A percentile compares a stretch with the other conserved stretches of the same genome.
phyloP scores from a whole-genome alignment of 441 rosid species.

The Corymbia calophylla region DNA sequence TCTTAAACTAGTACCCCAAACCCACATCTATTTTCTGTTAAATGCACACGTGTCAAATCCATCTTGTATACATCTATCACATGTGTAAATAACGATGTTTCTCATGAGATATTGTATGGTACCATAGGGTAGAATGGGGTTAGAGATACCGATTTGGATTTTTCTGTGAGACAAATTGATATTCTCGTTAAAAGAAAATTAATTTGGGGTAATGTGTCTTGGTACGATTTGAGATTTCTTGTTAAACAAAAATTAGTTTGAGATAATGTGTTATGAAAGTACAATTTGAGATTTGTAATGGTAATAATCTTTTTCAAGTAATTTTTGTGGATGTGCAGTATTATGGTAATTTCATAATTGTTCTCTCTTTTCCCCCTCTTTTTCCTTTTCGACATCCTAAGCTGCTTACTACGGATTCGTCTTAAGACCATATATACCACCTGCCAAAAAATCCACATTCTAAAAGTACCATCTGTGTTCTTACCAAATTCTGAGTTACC shows the following conservation, averaged over 20 bases:
- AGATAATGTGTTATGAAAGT: background rate
- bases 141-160: background rate
- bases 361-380: background rate
- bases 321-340: background rate
- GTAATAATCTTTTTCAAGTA: background rate
- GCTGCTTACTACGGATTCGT: background rate
- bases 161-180: rapidly evolving
- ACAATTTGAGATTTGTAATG: background rate
- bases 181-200: background rate
- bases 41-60: too few species aligned
- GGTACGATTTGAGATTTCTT: background rate
- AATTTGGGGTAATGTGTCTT: background rate
- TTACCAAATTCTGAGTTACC: background rate
- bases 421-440: background rate
- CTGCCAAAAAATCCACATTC: background rate
- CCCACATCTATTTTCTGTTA: background rate
- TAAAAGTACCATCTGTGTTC: background rate
- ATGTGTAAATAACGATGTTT: background rate
- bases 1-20: background rate
- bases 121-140: background rate
- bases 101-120: background rate
- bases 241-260: background rate
- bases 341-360: background rate
- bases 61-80: background rate
- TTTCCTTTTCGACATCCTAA: background rate